Evolutionary conservation across 805 yeast species (phyloP).

Genomic region (Candida piceae): DNA sequence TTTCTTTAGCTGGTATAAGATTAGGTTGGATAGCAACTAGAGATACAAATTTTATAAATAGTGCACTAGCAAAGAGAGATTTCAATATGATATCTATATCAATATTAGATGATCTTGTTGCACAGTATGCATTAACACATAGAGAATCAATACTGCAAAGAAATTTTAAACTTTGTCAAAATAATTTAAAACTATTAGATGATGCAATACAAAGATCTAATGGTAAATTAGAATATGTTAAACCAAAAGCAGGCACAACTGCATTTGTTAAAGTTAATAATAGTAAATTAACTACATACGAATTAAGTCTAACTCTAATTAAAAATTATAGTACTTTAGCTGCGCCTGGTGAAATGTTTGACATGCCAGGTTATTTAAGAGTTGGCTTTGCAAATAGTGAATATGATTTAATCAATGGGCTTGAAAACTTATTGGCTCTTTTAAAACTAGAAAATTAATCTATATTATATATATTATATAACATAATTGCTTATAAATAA

Average conservation of each 20-base stretch:
- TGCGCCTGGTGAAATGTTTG: constrained; percentile 49
- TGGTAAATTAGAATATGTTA: constrained; percentile 35
- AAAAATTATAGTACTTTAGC: constrained; percentile 31
- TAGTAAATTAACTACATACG: constrained; percentile 26
- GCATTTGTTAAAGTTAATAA: constrained; percentile 35
- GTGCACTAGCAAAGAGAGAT: constrained; percentile 39
- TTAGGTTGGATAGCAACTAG: constrained; percentile 47
- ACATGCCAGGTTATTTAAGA: constrained; percentile 37
- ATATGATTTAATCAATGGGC: constrained; percentile 32
- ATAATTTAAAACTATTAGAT: constrained; percentile 33
- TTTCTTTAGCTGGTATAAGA: constrained; percentile 47
- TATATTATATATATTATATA: too few relatives aligned
- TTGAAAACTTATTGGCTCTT: constrained; percentile 8
- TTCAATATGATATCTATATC: constrained; percentile 48
- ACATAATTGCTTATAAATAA: too few relatives aligned
- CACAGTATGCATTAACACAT: constrained; percentile 38
- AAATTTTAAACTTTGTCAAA: constrained; percentile 35
- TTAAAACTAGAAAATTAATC: too few relatives aligned
- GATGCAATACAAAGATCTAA: constrained; percentile 28
- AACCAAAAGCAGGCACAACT: constrained; percentile 46
- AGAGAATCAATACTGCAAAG: constrained; percentile 32
- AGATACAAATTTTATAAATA: constrained; percentile 27
- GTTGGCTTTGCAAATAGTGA: constrained; percentile 45
- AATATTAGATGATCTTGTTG: constrained; percentile 40
- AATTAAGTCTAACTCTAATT: constrained; percentile 34